Evolutionary conservation across 768 basidiomycete species (phyloP), one percentile per base, ranked within the genome.

Genomic region (Boletellus ananiceps): DNA sequence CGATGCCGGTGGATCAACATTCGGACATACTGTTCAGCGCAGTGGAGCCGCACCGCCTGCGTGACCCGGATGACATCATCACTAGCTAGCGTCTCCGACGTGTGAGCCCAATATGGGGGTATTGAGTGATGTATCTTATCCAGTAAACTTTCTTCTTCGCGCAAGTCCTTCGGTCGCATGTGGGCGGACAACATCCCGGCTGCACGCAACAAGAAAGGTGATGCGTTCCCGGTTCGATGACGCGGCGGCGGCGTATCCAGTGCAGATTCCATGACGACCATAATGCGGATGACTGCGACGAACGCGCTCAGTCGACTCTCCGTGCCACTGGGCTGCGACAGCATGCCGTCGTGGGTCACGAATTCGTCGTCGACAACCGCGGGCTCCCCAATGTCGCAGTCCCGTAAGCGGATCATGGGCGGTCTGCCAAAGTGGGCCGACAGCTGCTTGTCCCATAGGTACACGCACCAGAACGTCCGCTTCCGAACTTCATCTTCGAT

Each of bases 381-480:
- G 2, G 92, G 91, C 64, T 94, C 93, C 5, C 82, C 78, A n/a
- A 93, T 86, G 62, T 96, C 93, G 68, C 91, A 93, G 63, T 95
- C 93, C 54, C 89, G 77, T 52, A 94, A 69, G 40, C 92, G 80
- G 57, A 96, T 77, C 75, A 93, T 80, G 3, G 92, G 83, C 29
- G 93, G 93, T 21, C 93, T 76, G 21, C 93, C 93, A 64, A 95
- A 94, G 67, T 91, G 86, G 50, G 88, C 86, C 11, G 82, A 75
- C 7, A 93, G 81, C 61, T 94, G 93, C 69, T 96, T 95, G 69
- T 96, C 93, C 93, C 93, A 95, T 43, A 90, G 78, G 69, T 95
- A 96, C 23, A 94, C 90, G 51, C 90, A 90, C 92, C 93, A 96
- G 67, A 96, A 96, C 0, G 93, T 95, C 57, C 93, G 83, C 68